Evolutionary conservation across 1,139 yeast species (phyloP).

Genomic region (Suhomyces atakaporum): DNA sequence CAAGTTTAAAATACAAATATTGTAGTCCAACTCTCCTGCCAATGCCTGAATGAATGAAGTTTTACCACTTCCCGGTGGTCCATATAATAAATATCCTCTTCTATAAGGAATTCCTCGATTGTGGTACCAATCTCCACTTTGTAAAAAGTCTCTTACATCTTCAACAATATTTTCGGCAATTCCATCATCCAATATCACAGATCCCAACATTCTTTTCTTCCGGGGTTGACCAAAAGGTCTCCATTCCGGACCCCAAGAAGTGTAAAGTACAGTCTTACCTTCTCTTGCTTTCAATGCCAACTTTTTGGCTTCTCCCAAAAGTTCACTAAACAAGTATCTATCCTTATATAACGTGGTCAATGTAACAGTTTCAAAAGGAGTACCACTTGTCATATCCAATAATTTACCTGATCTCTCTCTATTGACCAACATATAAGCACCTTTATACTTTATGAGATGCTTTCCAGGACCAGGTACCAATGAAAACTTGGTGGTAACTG

Average conservation of each 20-base stretch:
- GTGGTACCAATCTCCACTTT: slow-evolving; percentile 87
- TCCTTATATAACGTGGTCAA: slow-evolving; percentile 88
- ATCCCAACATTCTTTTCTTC: slow-evolving; percentile 77
- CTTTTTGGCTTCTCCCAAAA: slow-evolving; percentile 80
- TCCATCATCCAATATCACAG: slow-evolving; percentile 82
- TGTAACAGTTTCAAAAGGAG: slow-evolving; percentile 95
- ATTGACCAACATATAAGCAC: slow-evolving; percentile 85
- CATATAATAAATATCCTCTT: slow-evolving; percentile 89
- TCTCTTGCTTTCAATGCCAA: slow-evolving; percentile 82
- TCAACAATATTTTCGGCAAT: slow-evolving; percentile 61
- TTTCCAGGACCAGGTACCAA: slow-evolving; percentile 99
- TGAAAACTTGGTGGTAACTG: slow-evolving; percentile 82
- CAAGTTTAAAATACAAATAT: slow-evolving; percentile 87
- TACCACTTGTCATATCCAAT: slow-evolving; percentile 85
- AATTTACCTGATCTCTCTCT: slow-evolving; percentile 89
- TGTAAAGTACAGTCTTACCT: slow-evolving; percentile 91
- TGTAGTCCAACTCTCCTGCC: slow-evolving; percentile 95
- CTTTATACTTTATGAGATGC: slow-evolving; percentile 80
- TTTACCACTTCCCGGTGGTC: slow-evolving; percentile 98
- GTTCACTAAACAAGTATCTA: slow-evolving; percentile 65
- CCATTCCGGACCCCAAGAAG: slow-evolving; percentile 99
- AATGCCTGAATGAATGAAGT: slow-evolving; percentile 94
- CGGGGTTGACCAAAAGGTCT: slow-evolving; percentile 97
- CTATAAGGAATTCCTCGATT: slow-evolving; percentile 96
- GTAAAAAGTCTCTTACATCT: slow-evolving; percentile 80